These are phyloP conservation scores for Physcomitrellopsis africana DNA, from an alignment of 225 moss, liverwort and hornwort genomes.

Conservation along the genomic window DNA sequence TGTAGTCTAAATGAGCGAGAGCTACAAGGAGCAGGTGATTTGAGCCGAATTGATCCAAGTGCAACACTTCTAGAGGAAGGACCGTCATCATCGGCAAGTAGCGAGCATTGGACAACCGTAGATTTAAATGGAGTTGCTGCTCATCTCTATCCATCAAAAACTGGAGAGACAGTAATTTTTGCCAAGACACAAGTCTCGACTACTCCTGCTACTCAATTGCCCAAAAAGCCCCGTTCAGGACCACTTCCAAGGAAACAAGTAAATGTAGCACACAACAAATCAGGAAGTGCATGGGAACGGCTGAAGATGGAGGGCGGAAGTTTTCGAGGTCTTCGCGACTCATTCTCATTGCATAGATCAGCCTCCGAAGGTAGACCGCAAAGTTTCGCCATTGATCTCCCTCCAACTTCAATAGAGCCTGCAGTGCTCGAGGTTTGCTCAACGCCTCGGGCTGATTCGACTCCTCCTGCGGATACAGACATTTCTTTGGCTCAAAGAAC, in stretches of 20 bases:
- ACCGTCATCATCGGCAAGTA: constrained; percentile 29
- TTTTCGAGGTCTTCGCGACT: constrained; percentile 32
- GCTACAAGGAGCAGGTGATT: constrained; percentile 16
- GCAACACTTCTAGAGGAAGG: constrained; percentile 14
- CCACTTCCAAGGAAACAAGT: constrained; percentile 34
- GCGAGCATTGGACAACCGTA: constrained; percentile 29
- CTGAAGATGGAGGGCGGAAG: constrained; percentile 29
- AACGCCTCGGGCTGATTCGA: constrained; percentile 10
- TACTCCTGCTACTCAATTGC: constrained; percentile 17
- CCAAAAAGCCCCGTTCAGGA: constrained; percentile 40
- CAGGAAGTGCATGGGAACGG: constrained; percentile 27
- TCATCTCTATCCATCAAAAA: neutral
- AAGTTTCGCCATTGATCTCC: constrained; percentile 24
- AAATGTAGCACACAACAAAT: constrained; percentile 29
- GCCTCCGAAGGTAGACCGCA: constrained; percentile 16
- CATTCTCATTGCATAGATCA: constrained; percentile 48
- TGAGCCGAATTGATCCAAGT: constrained; percentile 6
- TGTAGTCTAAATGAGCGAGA: constrained; percentile 30
- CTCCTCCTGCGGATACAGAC: constrained; percentile 4
- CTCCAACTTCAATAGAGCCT: constrained; percentile 1
- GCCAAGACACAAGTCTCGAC: constrained; percentile 8
- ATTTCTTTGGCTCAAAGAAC: constrained; percentile 40
- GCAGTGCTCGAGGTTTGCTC: neutral
- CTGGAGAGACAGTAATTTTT: neutral
- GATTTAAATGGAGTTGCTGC: constrained; percentile 25